Evolutionary conservation across 2,329 filamentous ascomycete genomes (phyloP).

Genomic region (Colletotrichum acutatum): DNA sequence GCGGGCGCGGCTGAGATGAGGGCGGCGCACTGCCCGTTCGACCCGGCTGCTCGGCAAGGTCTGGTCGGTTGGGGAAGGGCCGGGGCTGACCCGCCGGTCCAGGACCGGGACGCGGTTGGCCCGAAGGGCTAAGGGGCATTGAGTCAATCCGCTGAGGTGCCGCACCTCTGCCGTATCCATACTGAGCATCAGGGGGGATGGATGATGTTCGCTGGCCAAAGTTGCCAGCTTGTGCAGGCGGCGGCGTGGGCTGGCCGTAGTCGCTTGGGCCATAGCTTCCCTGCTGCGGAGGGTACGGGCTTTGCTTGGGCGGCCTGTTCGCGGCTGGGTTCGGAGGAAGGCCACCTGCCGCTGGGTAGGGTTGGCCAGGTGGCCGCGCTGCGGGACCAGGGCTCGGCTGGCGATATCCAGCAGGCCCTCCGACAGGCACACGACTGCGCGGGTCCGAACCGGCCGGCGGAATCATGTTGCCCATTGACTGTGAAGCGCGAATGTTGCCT

Average conservation of each 20-base stretch:
- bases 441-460: conserved; percentile 53
- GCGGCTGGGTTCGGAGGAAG: conserved; percentile 47
- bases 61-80: conserved; percentile 29
- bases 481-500: conserved; percentile 50
- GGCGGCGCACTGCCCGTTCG: conserved; percentile 53
- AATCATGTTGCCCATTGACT: conserved; percentile 59
- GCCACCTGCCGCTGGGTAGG: conserved; percentile 41
- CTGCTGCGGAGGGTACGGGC: conserved; percentile 41
- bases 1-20: conserved; percentile 40
- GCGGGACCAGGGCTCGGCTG: conserved; percentile 51
- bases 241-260: conserved; percentile 35
- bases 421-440: conserved; percentile 55
- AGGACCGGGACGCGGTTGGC: conserved; percentile 26
- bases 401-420: conserved; percentile 54
- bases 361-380: conserved; percentile 41
- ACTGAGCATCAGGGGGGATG: conserved; percentile 41
- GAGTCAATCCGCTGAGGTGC: conserved; percentile 47
- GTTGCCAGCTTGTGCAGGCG: conserved; percentile 44
- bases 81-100: conserved; percentile 19
- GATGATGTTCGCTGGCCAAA: conserved; percentile 53
- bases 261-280: conserved; percentile 34
- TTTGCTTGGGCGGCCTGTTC: conserved; percentile 52
- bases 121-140: conserved; percentile 38
- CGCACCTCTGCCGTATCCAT: conserved; percentile 41
- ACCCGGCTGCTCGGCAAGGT: conserved; percentile 35